Percentiles rank a stretch among this genome's conserved stretches.
These are phyloP conservation scores for Paracoccidioides lutzii DNA, from an alignment of 2,329 filamentous ascomycete species.

Conservation along the genomic window DNA sequence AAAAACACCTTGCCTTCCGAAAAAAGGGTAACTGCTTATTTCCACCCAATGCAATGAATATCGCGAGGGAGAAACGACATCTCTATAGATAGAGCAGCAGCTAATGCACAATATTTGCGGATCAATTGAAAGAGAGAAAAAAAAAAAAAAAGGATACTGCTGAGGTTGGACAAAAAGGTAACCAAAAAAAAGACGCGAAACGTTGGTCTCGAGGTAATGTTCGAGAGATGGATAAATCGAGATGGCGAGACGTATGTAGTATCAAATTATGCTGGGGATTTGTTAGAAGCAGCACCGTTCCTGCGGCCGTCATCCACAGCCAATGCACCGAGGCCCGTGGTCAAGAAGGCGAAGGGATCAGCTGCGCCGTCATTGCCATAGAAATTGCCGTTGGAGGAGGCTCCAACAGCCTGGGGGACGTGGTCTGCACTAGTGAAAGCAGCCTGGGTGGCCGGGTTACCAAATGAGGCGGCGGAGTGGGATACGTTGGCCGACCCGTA, in stretches of 20 bases:
- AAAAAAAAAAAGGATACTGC: background rate
- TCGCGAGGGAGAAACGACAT: background rate
- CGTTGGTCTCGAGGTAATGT: slow-evolving; percentile 2
- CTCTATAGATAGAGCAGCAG: background rate
- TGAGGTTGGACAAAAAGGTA: background rate
- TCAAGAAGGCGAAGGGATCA: slow-evolving; percentile 54
- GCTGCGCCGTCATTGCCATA: slow-evolving; percentile 43
- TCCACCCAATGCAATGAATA: background rate
- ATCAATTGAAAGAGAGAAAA: background rate
- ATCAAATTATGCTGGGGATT: slow-evolving; percentile 30
- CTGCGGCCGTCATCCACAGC: slow-evolving; percentile 41
- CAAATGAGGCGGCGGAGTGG: slow-evolving; percentile 76
- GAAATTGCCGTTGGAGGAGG: slow-evolving; percentile 62
- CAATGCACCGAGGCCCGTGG: slow-evolving; percentile 45
- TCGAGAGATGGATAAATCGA: background rate
- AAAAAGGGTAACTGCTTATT: background rate
- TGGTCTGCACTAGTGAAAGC: slow-evolving; percentile 85
- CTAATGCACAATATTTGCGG: background rate
- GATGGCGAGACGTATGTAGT: background rate
- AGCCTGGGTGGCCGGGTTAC: slow-evolving; percentile 84
- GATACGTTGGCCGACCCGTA: slow-evolving; percentile 64
- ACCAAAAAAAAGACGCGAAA: background rate
- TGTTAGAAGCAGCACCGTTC: slow-evolving; percentile 34
- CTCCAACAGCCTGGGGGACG: slow-evolving; percentile 62
- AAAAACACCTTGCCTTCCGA: background rate